Evolutionary conservation across 495 filamentous ascomycete genomes (phyloP).

Genomic region (Trichoderma erinaceum): DNA sequence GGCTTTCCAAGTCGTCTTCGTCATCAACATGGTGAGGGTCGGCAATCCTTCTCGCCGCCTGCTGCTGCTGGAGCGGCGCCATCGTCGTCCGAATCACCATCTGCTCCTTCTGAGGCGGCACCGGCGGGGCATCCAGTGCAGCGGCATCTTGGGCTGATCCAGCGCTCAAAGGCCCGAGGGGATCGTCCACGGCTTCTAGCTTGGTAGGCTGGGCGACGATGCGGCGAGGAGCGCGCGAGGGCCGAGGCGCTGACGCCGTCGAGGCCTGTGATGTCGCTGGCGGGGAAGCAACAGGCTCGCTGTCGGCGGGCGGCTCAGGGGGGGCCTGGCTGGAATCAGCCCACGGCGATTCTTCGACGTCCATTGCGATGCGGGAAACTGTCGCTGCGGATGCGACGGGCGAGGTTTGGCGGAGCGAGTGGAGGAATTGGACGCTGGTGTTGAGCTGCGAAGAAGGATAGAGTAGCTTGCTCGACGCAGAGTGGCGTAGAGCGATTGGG

Average conservation of each 20-base stretch:
- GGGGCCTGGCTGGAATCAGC: constrained; percentile 24
- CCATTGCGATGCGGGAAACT: constrained; percentile 7
- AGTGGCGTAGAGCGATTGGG: background rate
- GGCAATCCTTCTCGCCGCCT: constrained; percentile 42
- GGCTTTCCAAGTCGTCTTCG: constrained; percentile 47
- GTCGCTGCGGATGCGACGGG: background rate
- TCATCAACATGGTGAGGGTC: constrained; percentile 58
- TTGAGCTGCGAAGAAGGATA: background rate
- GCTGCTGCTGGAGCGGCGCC: constrained; percentile 22
- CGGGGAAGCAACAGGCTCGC: constrained; percentile 19
- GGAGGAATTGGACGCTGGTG: constrained; percentile 4
- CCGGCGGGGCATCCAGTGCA: constrained; percentile 56
- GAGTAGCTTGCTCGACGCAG: background rate
- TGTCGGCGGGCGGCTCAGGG: background rate
- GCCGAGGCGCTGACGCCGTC: constrained; percentile 34
- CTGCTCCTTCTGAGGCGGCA: constrained; percentile 82
- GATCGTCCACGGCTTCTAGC: constrained; percentile 80
- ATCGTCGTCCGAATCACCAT: constrained; percentile 52
- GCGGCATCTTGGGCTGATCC: constrained; percentile 55
- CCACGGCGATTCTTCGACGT: constrained; percentile 33
- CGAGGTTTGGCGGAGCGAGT: background rate
- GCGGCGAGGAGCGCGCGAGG: constrained; percentile 51
- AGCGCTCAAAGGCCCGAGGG: constrained; percentile 87
- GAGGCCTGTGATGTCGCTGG: constrained; percentile 34
- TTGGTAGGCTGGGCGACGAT: constrained; percentile 75